These are phyloP conservation scores for Pythium angustatum DNA, from an alignment of 352 stramenopile genomes.

Conservation along the genomic window DNA sequence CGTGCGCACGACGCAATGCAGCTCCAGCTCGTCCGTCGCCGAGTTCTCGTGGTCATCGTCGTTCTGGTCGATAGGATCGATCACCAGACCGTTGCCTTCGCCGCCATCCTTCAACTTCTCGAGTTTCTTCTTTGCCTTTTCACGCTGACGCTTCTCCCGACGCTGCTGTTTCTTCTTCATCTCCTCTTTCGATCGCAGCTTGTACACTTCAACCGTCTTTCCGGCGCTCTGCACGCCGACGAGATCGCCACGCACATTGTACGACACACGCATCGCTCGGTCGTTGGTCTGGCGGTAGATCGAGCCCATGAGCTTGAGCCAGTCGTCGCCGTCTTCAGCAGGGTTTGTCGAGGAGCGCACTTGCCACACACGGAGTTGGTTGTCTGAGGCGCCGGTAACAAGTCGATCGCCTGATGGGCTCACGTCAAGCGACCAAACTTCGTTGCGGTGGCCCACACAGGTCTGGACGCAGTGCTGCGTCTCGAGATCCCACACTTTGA, in stretches of 20 bases:
- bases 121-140: conserved; percentile 87
- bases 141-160: conserved; percentile 82
- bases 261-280: conserved; percentile 62
- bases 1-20: conserved; percentile 83
- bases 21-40: conserved; percentile 84
- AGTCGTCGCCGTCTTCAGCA: conserved; percentile 33
- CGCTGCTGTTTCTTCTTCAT: conserved; percentile 93
- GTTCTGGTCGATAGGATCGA: conserved; percentile 33
- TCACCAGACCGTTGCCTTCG: conserved; percentile 9
- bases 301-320: conserved; percentile 66
- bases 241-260: conserved; percentile 58
- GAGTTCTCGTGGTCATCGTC: conserved; percentile 63
- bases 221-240: conserved; percentile 79
- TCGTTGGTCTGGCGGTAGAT: conserved; percentile 80
- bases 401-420: conserved; percentile 62
- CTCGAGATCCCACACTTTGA: conserved; percentile 95
- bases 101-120: conserved; percentile 34
- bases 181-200: conserved; percentile 76
- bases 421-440: conserved; percentile 91
- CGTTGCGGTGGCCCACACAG: conserved; percentile 90
- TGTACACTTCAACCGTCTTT: conserved; percentile 92
- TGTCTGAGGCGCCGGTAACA: conserved; percentile 80
- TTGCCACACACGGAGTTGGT: conserved; percentile 78
- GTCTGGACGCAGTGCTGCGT: conserved; percentile 95
- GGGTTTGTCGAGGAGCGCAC: conserved; percentile 30